Evolutionary conservation across 768 basidiomycete species (phyloP).

Genomic region (Tylopilus plumbeoviolaceoides): DNA sequence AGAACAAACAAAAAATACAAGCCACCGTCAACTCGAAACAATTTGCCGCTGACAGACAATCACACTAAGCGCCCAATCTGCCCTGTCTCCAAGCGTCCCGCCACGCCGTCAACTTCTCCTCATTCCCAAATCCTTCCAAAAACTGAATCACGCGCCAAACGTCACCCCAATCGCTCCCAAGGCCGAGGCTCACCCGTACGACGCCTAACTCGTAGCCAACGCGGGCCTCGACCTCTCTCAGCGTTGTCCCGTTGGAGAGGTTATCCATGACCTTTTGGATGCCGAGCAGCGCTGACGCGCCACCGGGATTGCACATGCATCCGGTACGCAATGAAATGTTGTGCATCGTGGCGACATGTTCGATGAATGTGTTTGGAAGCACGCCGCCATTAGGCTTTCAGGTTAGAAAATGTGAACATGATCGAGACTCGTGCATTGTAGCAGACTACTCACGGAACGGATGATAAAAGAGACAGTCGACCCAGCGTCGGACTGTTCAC

Average conservation of each 20-base stretch:
- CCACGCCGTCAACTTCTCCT: conserved; percentile 31
- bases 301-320: conserved; percentile 88
- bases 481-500: conserved; percentile 68
- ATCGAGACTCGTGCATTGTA: too few species aligned
- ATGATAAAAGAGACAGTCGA: conserved; percentile 62
- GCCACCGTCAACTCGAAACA: too few species aligned
- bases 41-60: background rate
- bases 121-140: conserved; percentile 41
- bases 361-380: conserved; percentile 71
- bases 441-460: conserved; percentile 47
- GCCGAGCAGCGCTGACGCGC: conserved; percentile 66
- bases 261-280: conserved; percentile 62
- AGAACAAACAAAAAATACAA: too few species aligned
- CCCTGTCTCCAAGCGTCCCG: conserved; percentile 38
- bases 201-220: conserved; percentile 72
- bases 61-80: conserved; percentile 34
- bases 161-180: conserved; percentile 76
- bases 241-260: conserved; percentile 55
- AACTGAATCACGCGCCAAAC: conserved; percentile 56
- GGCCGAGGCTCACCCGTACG: conserved; percentile 72
- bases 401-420: background rate
- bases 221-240: conserved; percentile 55
- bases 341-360: conserved; percentile 58
- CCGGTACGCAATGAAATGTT: conserved; percentile 77
- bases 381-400: conserved; percentile 59